These are phyloP conservation scores for Taxillus chinensis DNA, from an alignment of 164 flowering plant genomes.

Conservation along the genomic window DNA sequence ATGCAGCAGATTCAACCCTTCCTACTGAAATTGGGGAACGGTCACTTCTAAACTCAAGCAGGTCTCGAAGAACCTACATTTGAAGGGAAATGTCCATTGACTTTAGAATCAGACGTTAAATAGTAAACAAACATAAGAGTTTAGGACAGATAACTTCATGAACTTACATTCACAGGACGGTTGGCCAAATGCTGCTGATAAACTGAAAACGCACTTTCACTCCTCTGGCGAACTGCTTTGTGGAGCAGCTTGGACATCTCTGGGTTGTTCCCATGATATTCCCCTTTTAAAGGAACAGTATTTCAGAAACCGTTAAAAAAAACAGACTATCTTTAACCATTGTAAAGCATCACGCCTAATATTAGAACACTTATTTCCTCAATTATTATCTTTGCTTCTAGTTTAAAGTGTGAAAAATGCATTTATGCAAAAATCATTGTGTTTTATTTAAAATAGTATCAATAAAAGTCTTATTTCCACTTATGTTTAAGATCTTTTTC, in stretches of 20 bases:
- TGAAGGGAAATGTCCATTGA: neutral
- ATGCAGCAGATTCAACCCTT: constrained; percentile 83
- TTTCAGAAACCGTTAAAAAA: neutral
- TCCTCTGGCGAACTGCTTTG: constrained; percentile 94
- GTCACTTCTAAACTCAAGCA: constrained; percentile 89
- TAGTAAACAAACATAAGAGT: too few species aligned
- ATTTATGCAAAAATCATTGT: too few species aligned
- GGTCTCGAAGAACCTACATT: constrained; percentile 87
- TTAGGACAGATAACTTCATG: neutral
- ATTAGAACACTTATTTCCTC: too few species aligned
- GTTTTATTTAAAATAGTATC: too few species aligned
- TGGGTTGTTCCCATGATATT: constrained; percentile 98
- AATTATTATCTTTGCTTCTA: too few species aligned
- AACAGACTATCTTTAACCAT: neutral
- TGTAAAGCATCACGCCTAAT: neutral
- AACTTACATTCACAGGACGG: constrained; percentile 90
- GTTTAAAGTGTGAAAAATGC: too few species aligned
- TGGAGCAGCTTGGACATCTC: constrained; percentile 99
- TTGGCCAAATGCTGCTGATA: constrained; percentile 98
- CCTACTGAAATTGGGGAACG: constrained; percentile 88
- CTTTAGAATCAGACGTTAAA: neutral
- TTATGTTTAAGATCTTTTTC: too few species aligned
- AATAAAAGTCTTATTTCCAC: too few species aligned
- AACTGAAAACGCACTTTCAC: constrained; percentile 75
- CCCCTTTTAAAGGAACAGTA: constrained; percentile 40